Evolutionary conservation across 2,329 filamentous ascomycete species (phyloP).

Genomic region (Botrytis byssoidea): DNA sequence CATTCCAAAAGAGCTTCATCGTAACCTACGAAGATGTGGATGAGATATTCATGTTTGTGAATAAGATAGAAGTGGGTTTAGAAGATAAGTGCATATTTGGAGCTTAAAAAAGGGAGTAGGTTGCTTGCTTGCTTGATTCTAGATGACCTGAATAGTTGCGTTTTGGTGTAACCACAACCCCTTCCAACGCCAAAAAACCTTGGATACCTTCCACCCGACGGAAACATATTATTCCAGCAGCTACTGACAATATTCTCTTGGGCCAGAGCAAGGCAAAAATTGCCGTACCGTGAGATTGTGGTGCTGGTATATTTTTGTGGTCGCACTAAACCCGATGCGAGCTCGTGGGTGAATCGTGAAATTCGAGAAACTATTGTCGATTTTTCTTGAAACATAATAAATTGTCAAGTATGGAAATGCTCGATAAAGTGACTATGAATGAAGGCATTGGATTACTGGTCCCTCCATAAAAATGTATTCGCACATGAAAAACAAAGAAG

Average conservation of each 20-base stretch:
- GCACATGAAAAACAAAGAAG: neutral
- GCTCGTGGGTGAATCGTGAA: neutral
- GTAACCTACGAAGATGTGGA: neutral
- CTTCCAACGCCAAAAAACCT: fast-evolving
- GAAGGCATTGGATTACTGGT: neutral
- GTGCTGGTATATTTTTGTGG: neutral
- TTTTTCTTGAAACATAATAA: neutral
- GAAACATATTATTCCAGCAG: neutral
- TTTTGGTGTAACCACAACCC: neutral
- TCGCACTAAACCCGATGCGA: neutral
- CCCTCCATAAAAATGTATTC: neutral
- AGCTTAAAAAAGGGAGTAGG: neutral
- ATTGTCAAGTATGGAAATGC: fast-evolving
- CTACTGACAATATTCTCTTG: fast-evolving
- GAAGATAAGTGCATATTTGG: fast-evolving
- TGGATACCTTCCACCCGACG: fast-evolving
- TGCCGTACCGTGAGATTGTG: neutral
- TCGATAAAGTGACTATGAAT: neutral
- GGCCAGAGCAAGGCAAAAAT: neutral
- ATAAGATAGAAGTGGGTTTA: neutral
- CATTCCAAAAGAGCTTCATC: neutral
- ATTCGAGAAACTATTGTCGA: neutral
- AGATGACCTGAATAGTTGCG: neutral
- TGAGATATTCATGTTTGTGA: neutral
- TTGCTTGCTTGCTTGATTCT: neutral